phyloP scores from a whole-genome alignment of 805 yeast genomes.

The Metschnikowia kunwiensis region DNA sequence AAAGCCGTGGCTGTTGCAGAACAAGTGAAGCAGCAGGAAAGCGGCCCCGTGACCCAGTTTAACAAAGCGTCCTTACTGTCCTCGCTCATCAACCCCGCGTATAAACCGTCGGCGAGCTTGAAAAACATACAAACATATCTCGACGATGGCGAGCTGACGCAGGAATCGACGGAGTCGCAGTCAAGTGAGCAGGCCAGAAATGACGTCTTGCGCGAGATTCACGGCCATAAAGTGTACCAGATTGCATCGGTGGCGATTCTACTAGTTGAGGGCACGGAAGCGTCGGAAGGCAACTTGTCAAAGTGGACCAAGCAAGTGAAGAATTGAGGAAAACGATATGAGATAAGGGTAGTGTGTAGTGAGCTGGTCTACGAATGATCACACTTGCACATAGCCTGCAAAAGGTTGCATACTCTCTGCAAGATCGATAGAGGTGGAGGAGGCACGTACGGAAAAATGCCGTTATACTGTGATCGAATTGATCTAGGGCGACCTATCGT shows the following conservation, averaged over 20 bases:
- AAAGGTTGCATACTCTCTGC: too few relatives aligned
- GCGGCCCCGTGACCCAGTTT: slow-evolving; percentile 16
- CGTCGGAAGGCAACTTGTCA: not conserved
- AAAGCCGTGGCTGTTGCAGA: slow-evolving; percentile 24
- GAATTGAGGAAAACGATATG: too few relatives aligned
- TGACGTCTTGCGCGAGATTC: slow-evolving; percentile 14
- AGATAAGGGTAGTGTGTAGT: too few relatives aligned
- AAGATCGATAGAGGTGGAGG: too few relatives aligned
- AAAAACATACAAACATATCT: slow-evolving; percentile 15
- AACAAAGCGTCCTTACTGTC: slow-evolving; percentile 18
- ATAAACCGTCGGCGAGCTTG: slow-evolving; percentile 13
- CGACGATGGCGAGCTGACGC: slow-evolving; percentile 4
- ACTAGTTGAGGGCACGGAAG: slow-evolving; percentile 9
- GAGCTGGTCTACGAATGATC: too few relatives aligned
- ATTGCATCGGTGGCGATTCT: slow-evolving; percentile 21
- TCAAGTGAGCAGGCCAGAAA: slow-evolving; percentile 3
- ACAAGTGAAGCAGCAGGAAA: slow-evolving; percentile 17
- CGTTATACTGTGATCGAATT: too few relatives aligned
- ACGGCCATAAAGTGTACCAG: slow-evolving; percentile 22
- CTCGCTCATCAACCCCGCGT: slow-evolving; percentile 19
- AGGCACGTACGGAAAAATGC: too few relatives aligned
- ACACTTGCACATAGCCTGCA: too few relatives aligned
- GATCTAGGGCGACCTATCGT: too few relatives aligned
- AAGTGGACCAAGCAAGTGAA: slow-evolving; percentile 19
- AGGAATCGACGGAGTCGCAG: not conserved